phyloP scores from a whole-genome alignment of 352 stramenopile species.

The Hyaloperonospora brassicae region DNA sequence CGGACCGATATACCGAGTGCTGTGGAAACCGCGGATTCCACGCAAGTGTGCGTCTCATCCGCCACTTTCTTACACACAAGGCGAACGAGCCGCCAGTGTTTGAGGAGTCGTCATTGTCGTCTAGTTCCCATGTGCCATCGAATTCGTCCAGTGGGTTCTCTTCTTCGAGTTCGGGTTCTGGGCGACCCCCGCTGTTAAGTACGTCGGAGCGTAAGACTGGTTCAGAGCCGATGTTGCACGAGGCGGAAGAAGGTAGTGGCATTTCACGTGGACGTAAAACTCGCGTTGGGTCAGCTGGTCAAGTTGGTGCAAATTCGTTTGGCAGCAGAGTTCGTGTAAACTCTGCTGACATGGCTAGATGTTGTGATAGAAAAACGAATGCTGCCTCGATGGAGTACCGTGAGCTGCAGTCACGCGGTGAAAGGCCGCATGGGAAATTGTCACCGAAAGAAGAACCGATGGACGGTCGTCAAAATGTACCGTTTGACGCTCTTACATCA shows the following conservation, averaged over 20 bases:
- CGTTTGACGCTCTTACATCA: conserved; percentile 23
- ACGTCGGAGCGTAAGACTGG: conserved; percentile 42
- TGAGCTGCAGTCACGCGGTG: conserved; percentile 9
- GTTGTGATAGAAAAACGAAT: conserved; percentile 11
- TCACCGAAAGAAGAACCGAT: conserved; percentile 20
- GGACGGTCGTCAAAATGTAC: conserved; percentile 17
- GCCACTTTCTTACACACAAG: conserved; percentile 65
- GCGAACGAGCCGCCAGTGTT: conserved; percentile 68
- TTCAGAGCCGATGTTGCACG: conserved; percentile 21
- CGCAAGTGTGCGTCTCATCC: conserved; percentile 55
- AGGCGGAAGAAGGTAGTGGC: conserved; percentile 16
- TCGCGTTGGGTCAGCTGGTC: conserved; percentile 30
- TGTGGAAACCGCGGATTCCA: conserved; percentile 64
- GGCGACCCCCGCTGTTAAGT: conserved; percentile 41
- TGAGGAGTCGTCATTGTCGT: conserved; percentile 32
- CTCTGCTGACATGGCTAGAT: conserved; percentile 11
- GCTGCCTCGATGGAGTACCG: conserved; percentile 16
- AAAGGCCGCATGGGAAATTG: conserved; percentile 14
- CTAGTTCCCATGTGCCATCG: conserved; percentile 17
- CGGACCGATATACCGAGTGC: conserved; percentile 47
- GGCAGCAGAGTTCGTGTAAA: conserved; percentile 13
- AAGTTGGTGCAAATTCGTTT: conserved; percentile 16
- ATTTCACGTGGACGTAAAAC: conserved; percentile 38
- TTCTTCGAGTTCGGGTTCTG: conserved; percentile 23
- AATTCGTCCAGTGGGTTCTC: conserved; percentile 27